A percentile compares a stretch with the other conserved stretches of the same genome.
phyloP scores from a whole-genome alignment of 768 basidiomycete genomes.

The Lactarius deliciosus region DNA sequence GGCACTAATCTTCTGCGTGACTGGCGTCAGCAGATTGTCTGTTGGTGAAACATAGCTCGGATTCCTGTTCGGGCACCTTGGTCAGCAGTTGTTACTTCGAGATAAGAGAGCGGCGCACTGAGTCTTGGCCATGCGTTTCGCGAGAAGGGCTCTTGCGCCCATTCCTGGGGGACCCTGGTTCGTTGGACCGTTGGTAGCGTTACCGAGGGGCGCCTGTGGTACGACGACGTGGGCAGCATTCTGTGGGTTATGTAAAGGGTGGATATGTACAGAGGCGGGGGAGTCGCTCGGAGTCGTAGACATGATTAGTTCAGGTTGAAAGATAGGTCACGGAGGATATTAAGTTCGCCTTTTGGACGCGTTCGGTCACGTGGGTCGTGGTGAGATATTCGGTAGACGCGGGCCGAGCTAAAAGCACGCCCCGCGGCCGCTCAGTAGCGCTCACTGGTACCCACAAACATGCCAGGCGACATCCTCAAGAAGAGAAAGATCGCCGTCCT shows the following conservation, averaged over 20 bases:
- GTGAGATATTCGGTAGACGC: neutral
- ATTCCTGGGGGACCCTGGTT: conserved; percentile 60
- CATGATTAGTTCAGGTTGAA: conserved; percentile 42
- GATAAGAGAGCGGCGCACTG: conserved; percentile 54
- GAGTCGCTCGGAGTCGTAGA: conserved; percentile 65
- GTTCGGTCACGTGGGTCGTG: conserved; percentile 13
- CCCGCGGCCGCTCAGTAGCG: neutral
- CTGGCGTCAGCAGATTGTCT: conserved; percentile 92
- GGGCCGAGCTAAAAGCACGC: neutral
- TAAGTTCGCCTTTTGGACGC: conserved; percentile 31
- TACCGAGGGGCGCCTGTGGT: conserved; percentile 80
- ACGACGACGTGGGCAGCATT: conserved; percentile 76
- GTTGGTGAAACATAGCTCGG: conserved; percentile 90
- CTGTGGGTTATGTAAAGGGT: conserved; percentile 83
- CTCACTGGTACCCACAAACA: conserved; percentile 19
- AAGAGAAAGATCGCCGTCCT: conserved; percentile 89
- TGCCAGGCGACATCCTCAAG: conserved; percentile 51
- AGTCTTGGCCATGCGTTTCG: conserved; percentile 89
- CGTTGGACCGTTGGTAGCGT: conserved; percentile 50
- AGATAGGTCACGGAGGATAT: conserved; percentile 10
- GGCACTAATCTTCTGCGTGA: conserved; percentile 86
- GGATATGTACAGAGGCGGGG: conserved; percentile 56
- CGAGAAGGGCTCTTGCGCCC: conserved; percentile 89
- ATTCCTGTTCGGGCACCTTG: conserved; percentile 53
- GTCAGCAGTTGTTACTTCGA: neutral